Evolutionary conservation across 1,284 basidiomycete species (phyloP).

Genomic region (Melanopsichium pennsylvanicum): DNA sequence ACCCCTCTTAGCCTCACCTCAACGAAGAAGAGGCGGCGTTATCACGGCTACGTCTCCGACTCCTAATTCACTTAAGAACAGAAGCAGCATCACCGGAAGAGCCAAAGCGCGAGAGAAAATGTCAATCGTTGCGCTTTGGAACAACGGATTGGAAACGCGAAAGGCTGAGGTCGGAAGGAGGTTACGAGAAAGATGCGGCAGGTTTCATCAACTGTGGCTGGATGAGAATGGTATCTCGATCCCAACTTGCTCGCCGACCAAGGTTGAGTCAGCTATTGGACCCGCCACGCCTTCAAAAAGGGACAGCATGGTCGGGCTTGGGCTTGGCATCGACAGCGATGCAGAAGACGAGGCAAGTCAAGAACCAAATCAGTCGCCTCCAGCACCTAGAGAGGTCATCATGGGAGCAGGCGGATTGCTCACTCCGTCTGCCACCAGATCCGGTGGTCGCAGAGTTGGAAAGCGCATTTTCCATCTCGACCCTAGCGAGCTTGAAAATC

Average conservation of each 20-base stretch:
- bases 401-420: constrained; percentile 35
- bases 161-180: constrained; percentile 51
- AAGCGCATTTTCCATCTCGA: constrained; percentile 41
- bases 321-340: constrained; percentile 74
- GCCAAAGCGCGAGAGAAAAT: constrained; percentile 44
- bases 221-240: constrained; percentile 24
- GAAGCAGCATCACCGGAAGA: constrained; percentile 7
- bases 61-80: constrained; percentile 10
- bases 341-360: constrained; percentile 78
- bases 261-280: no score
- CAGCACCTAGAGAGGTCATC: constrained; percentile 82
- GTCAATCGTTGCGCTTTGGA: constrained; percentile 61
- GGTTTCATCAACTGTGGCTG: constrained; percentile 49
- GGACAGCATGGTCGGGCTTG: constrained; percentile 1
- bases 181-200: constrained; percentile 39
- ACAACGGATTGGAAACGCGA: constrained; percentile 57
- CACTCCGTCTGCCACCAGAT: constrained; percentile 38
- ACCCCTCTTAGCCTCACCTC: constrained; percentile 18
- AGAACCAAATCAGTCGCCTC: constrained; percentile 71
- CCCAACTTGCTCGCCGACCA: no score
- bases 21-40: constrained; percentile 3
- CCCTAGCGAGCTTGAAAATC: constrained; percentile 22
- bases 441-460: constrained; percentile 24
- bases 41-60: not conserved
- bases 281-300: constrained; percentile 21